Evolutionary conservation across 2,329 filamentous ascomycete genomes (phyloP), one percentile per base, ranked within the genome.

Genomic region (Botryotinia narcissicola): DNA sequence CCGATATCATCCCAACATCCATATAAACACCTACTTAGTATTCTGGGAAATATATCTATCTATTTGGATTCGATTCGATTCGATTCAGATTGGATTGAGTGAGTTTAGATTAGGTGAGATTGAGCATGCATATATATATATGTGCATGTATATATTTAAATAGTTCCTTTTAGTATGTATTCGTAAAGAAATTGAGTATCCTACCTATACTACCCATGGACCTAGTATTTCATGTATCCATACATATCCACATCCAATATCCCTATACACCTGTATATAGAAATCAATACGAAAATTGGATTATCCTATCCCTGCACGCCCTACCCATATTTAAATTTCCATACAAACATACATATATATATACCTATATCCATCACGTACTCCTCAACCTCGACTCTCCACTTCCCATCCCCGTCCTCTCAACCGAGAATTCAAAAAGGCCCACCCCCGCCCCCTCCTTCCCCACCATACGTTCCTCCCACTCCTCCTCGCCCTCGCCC

Each of bases 351-450:
- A 44, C 10, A 16, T 8, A 10, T 5, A 42, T 16, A n/a, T 40
- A 40, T 40, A 40, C 12, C 40, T 42, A 42, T 29, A 42, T 18
- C n/a, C 37, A 70, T 54, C 25, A 54, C 18, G 25, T 8, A 70
- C 40, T 57, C 42, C 54, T 35, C 48, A 20, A 25, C n/a, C 51
- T 32, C n/a, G 18, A 25, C 51, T 16, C 25, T n/a, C 46, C 10
- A n/a, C 37, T 42, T 5, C 67, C 35, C 8, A 37, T 29, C 0
- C 61, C 48, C 16, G 48, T 67, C n/a, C 70, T 72, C 61, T 72
- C 70, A 1, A 63, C 61, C 16, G 61, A 63, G 9, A 63, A 63
- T 63, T 63, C 61, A 71, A 71, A 71, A 35, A 71, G 32, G 3
- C 69, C 69, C 20, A 71, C 61, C 1, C 69, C 69, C 32, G 25